Percentiles rank a stretch among this genome's conserved stretches.
phyloP scores from a whole-genome alignment of 129 eudicot species.

The Ambrosia trifida region DNA sequence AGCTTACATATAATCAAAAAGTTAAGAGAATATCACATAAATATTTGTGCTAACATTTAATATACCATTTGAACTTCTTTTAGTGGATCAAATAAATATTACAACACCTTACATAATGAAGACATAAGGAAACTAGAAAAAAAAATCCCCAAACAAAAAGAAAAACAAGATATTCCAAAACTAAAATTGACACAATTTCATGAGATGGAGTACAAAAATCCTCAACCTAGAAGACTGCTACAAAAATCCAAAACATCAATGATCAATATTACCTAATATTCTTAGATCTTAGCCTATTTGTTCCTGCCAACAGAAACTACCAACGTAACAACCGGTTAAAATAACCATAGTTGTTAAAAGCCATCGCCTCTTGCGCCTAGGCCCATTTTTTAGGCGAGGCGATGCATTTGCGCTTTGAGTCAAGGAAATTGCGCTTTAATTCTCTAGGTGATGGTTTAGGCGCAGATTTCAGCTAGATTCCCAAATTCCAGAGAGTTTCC shows the following conservation, averaged over 20 bases:
- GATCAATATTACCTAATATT: neutral
- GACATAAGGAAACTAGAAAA: neutral
- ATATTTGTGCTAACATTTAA: neutral
- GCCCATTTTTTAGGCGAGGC: too few relatives aligned
- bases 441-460: too few relatives aligned
- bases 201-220: neutral
- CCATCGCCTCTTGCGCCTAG: too few relatives aligned
- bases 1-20: too few relatives aligned
- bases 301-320: too few relatives aligned
- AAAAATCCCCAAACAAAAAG: neutral
- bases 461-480: too few relatives aligned
- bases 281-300: neutral
- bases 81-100: slow-evolving; percentile 1
- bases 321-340: too few relatives aligned
- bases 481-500: too few relatives aligned
- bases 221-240: slow-evolving; percentile 9
- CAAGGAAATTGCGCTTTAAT: too few relatives aligned
- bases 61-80: neutral
- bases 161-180: neutral
- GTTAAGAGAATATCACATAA: neutral
- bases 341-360: too few relatives aligned
- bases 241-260: slow-evolving; percentile 4
- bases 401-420: too few relatives aligned
- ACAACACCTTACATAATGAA: neutral
- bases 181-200: neutral